Percentiles rank a stretch among this genome's conserved stretches.
These are phyloP conservation scores for Penicillium alfredii DNA, from an alignment of 495 filamentous ascomycete species.

Conservation along the genomic window DNA sequence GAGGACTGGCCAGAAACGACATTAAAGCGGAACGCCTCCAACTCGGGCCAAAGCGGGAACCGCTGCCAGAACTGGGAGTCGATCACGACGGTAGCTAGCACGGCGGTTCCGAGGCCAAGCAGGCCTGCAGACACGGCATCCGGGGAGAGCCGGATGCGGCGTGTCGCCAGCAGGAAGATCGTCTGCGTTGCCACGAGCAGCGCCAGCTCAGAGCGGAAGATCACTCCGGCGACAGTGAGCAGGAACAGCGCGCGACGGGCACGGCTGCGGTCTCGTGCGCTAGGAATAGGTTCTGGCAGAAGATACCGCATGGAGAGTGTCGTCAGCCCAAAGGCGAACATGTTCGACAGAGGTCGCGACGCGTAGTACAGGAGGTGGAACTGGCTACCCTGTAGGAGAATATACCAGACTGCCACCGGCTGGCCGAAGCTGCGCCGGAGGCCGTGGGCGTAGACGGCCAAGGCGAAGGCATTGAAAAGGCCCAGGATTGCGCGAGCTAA, in stretches of 20 bases:
- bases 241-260: conserved; percentile 56
- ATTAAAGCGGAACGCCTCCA: conserved; percentile 87
- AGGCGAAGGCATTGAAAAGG: conserved; percentile 62
- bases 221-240: conserved; percentile 72
- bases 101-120: conserved; percentile 54
- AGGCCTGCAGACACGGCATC: conserved; percentile 63
- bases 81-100: conserved; percentile 60
- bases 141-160: conserved; percentile 47
- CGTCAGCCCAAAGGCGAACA: conserved; percentile 85
- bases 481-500: conserved; percentile 72
- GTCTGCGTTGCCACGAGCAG: conserved; percentile 59
- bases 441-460: conserved; percentile 58
- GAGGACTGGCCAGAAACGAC: conserved; percentile 62
- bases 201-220: conserved; percentile 88
- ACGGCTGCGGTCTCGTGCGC: conserved; percentile 16
- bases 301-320: conserved; percentile 67
- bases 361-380: conserved; percentile 96
- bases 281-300: conserved; percentile 46
- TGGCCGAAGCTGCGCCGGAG: conserved; percentile 64
- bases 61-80: conserved; percentile 92
- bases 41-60: conserved; percentile 80
- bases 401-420: conserved; percentile 71
- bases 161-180: conserved; percentile 47
- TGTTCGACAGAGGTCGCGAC: conserved; percentile 87
- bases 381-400: conserved; percentile 74